Base-by-base conservation (phyloP, 495 filamentous ascomycete species). In the Hypoxylon lienhwacheense region DNA sequence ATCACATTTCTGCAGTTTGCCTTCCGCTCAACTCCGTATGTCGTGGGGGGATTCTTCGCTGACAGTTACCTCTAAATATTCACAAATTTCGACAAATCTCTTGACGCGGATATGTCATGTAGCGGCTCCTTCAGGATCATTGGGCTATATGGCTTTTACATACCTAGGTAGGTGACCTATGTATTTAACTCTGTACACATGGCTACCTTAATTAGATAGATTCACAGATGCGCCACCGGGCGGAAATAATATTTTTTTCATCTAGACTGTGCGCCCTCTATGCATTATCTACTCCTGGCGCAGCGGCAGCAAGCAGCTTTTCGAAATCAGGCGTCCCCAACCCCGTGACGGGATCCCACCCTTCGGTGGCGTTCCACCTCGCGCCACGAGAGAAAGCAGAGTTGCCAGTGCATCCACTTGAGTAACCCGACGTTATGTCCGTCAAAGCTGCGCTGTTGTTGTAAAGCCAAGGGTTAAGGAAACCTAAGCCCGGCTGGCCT, bases 401-500 rank as follows among this genome's bases (percentile, higher is more conserved):
- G 48, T 64, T 62, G 10, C 51, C 53, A 1, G 73, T 71, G 65
- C 85, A 88, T 1, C 81, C 81, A 4, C 71, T 68, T 59, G 85
- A 85, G 7, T 68, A 73, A 0, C 85, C 85, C 4, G 65, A 70
- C 6, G 74, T 83, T 41, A 88, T 76, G 61, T 88, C 85, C 45
- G 79, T 80, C 24, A 88, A 69, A 0, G 75, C 77, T 12, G 75
- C 76, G 5, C 83, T 79, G 61, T 87, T 73, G 2, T 73, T 73
- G 63, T 86, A 86, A 8, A 87, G 63, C 15, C 69, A 72, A 19
- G 85, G 85, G 58, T 88, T 87, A 19, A 86, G 64, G 58, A 87
- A 88, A 0, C 85, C 85, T 1, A 88, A 69, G 0, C 78, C 73
- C 7, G 73, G 53, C 61, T 83, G 81, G 5, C 77, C 77, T 5